Base-by-base conservation (phyloP, 2,329 filamentous ascomycete species). In the Tolypocladium guangdongense region DNA sequence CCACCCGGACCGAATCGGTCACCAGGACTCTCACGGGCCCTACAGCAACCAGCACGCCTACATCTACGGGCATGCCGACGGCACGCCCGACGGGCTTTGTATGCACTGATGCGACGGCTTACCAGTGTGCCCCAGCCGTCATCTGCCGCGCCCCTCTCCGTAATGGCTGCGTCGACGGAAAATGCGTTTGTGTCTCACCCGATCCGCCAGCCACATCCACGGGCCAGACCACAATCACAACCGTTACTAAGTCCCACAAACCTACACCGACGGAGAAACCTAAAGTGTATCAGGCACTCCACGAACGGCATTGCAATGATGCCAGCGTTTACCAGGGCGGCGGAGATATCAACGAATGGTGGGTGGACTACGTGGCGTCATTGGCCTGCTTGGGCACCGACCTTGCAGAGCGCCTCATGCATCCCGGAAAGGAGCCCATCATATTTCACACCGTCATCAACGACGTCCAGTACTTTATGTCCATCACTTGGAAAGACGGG, bases 1-100 rank as follows among this genome's bases (percentile, higher is more conserved):
- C 83, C 74, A 62, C 76, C 76, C 8, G 77, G 78, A 2, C 78
- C 18, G 37, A n/a, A 38, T 7, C 18, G 7, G n/a, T 10, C 18
- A 20, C n/a, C 37, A 16, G 20, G 18, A 38, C 18, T 27, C 27
- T 27, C 27, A 27, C 27, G 27, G 6, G 27, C 27, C 3, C 27
- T 18, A 20, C 8, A 2, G 18, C 37, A 20, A n/a, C 37, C 6
- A 27, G 27, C 27, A 27, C 27, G 27, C 27, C 3, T 27, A 27
- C 27, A 27, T 27, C 27, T 3, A 27, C 27, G 27, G 6, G 27
- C 27, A 27, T 27, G 3, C 27, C 27, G 6, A 27, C 27, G 6
- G 27, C 27, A 27, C 3, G 27, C 27, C 27, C 27, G 6, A 27
- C 27, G 27, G 27, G 27, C 27, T 27, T 27, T 27, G 27, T 27